phyloP scores from a whole-genome alignment of 2,329 filamentous ascomycete genomes.

The Apiospora aurea region DNA sequence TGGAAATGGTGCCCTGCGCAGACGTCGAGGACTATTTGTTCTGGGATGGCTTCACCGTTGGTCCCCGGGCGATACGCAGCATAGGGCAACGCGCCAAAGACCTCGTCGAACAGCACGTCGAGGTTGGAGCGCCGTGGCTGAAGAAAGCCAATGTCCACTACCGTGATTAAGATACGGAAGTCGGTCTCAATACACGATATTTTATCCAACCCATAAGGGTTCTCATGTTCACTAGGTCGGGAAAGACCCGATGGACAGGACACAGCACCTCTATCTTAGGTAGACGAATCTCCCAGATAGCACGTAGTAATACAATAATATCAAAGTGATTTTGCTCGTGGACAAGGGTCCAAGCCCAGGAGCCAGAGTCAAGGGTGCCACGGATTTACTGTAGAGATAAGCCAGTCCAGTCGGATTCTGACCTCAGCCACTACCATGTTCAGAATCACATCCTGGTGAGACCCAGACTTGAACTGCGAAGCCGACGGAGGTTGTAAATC shows the following conservation, averaged over 20 bases:
- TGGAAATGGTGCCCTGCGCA: slow-evolving; percentile 45
- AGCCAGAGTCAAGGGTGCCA: neutral
- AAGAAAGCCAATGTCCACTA: slow-evolving; percentile 14
- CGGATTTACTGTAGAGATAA: no score
- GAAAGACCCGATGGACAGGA: neutral
- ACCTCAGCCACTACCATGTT: no score
- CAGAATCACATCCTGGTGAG: no score
- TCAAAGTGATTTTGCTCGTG: neutral
- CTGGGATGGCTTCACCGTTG: slow-evolving; percentile 57
- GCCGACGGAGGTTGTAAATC: no score
- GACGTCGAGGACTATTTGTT: slow-evolving; percentile 57
- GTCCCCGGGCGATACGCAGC: slow-evolving; percentile 43
- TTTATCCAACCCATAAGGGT: neutral
- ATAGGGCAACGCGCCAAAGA: slow-evolving; percentile 40
- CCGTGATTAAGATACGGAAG: neutral
- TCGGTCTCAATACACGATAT: neutral
- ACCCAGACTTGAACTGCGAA: no score
- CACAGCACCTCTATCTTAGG: neutral
- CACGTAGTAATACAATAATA: neutral
- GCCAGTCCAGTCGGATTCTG: no score
- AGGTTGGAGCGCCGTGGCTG: neutral
- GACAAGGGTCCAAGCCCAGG: neutral
- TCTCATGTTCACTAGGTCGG: neutral
- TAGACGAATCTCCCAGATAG: neutral
- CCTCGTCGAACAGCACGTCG: neutral